Percentiles rank a stretch among this genome's conserved stretches.
Conservation (phyloP, 2,329 filamentous ascomycete species). For the Beauveria varroae region DNA sequence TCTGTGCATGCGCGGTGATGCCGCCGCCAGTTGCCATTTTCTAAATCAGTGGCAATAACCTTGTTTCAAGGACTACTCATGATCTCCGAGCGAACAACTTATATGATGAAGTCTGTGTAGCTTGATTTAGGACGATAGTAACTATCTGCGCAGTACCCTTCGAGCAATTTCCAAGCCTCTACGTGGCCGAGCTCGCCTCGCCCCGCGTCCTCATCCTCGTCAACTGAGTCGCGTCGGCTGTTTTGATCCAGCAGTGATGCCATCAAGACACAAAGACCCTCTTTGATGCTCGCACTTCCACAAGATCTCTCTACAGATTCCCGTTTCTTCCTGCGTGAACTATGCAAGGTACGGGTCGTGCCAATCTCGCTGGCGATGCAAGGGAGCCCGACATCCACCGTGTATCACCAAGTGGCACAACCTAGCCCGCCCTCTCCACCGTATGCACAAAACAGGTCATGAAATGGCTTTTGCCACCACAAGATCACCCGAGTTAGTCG, state of each 20-base stretch:
- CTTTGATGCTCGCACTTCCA: neutral
- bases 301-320: constrained; percentile 4
- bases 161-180: neutral
- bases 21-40: neutral
- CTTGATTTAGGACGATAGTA: too few species aligned
- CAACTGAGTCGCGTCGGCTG: neutral
- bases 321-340: constrained; percentile 1
- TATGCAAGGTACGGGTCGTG: constrained; percentile 5
- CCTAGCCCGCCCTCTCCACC: constrained; percentile 6
- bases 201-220: neutral
- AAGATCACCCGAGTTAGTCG: neutral
- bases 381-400: constrained; percentile 3
- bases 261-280: neutral
- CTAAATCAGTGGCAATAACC: neutral
- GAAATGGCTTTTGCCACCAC: constrained; percentile 1
- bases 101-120: too few species aligned
- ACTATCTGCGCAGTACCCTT: neutral
- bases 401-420: constrained; percentile 6
- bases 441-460: neutral
- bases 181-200: neutral
- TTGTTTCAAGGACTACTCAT: too few species aligned
- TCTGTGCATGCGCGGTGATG: neutral
- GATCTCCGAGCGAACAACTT: too few species aligned
- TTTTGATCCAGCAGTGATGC: constrained; percentile 9
- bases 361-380: constrained; percentile 6